Evolutionary conservation across 176 grass and related monocot genomes (phyloP).

Genomic region (Aechmea fasciata): DNA sequence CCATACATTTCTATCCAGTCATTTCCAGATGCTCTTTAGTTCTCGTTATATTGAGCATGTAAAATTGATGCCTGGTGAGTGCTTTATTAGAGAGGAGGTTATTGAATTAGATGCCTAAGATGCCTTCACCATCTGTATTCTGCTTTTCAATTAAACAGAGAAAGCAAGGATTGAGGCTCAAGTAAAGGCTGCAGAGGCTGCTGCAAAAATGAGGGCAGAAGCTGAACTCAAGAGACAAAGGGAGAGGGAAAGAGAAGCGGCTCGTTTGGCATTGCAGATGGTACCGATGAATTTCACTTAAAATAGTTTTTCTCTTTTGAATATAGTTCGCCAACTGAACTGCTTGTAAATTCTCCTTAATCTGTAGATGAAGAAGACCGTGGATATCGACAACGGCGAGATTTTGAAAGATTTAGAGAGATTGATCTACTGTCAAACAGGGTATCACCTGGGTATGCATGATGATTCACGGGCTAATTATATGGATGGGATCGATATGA

Average conservation of each 20-base stretch:
- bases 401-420: slow-evolving; percentile 52
- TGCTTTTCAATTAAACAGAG: slow-evolving; percentile 33
- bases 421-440: slow-evolving; percentile 21
- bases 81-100: neutral
- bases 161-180: slow-evolving; percentile 69
- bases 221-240: slow-evolving; percentile 45
- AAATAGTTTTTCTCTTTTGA: slow-evolving; percentile 7
- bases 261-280: slow-evolving; percentile 57
- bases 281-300: slow-evolving; percentile 18
- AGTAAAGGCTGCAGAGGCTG: slow-evolving; percentile 58
- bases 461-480: slow-evolving; percentile 34
- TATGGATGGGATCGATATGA: slow-evolving; percentile 30
- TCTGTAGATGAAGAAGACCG: slow-evolving; percentile 72
- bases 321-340: slow-evolving; percentile 8
- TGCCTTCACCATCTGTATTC: slow-evolving; percentile 2
- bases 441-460: slow-evolving; percentile 23
- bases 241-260: slow-evolving; percentile 68
- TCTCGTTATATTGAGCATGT: too few species aligned
- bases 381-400: slow-evolving; percentile 77
- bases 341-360: slow-evolving; percentile 3
- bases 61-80: too few species aligned
- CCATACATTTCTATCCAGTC: too few species aligned
- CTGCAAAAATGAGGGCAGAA: slow-evolving; percentile 52
- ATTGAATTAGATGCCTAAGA: neutral
- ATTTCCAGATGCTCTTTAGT: too few species aligned